These are phyloP conservation scores for Sphagnurus paluster DNA, from an alignment of 1,284 basidiomycete genomes.

Conservation along the genomic window DNA sequence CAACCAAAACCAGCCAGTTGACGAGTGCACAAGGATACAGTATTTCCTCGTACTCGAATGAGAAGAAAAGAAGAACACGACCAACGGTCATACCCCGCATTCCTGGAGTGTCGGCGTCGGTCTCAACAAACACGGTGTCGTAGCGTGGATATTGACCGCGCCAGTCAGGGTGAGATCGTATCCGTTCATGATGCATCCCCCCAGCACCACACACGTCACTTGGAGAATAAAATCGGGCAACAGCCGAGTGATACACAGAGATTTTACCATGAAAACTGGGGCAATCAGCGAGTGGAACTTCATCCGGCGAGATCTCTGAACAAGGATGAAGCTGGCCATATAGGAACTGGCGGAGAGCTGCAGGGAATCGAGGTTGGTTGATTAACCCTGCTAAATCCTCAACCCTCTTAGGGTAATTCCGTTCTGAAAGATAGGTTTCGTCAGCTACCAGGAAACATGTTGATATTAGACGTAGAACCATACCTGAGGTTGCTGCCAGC, in stretches of 20 bases:
- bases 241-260: conserved; percentile 7
- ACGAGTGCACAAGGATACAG: conserved; percentile 18
- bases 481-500: too few relatives aligned
- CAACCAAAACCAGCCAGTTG: conserved; percentile 20
- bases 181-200: conserved; percentile 6
- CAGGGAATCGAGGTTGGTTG: neutral
- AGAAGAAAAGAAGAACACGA: conserved; percentile 19
- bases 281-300: neutral
- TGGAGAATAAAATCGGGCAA: conserved; percentile 8
- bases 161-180: conserved; percentile 1
- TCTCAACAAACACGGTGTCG: conserved; percentile 5
- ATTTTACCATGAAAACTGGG: conserved; percentile 2
- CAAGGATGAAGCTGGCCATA: conserved; percentile 1
- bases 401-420: neutral
- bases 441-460: too few relatives aligned
- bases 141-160: neutral
- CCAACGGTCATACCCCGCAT: conserved; percentile 12
- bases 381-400: neutral
- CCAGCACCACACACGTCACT: conserved; percentile 7
- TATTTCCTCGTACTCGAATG: conserved; percentile 7
- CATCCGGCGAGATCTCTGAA: neutral
- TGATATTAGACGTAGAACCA: too few relatives aligned
- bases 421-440: too few relatives aligned
- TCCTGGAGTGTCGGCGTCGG: neutral
- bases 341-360: conserved; percentile 1